Evolutionary conservation across 2,329 filamentous ascomycete genomes (phyloP), one percentile per base, ranked within the genome.

Genomic region (Hymenoscyphus fructigenus): DNA sequence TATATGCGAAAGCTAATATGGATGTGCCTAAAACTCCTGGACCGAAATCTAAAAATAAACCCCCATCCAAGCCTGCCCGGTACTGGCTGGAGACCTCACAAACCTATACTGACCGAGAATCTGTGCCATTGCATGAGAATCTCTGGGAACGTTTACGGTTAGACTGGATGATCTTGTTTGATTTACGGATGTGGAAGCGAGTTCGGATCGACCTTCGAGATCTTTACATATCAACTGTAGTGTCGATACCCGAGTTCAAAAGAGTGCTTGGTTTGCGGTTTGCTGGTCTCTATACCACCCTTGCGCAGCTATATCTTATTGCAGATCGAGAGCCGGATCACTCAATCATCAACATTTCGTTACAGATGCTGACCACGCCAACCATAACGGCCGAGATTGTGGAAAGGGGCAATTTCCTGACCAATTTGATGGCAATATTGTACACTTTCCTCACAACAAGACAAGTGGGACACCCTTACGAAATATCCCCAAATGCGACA

Each of bases 361-460:
- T 98, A 34, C 95, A 99, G 75, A 96, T 99, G 87, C 82, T 99
- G 67, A 99, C 95, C 0, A 97, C 95, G 0, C 93, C 95, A 1
- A 96, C 94, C 0, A 98, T 99, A 70, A 98, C 94, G 0, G 91
- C 93, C 56, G 96, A 99, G 78, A 91, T 98, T 59, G 92, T 99
- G 9, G 91, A 97, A 73, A 87, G 93, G 57, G 94, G 93, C 32
- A 99, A 99, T 76, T 99, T 99, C 75, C 82, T 99, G 69, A 97
- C 93, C 9, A 97, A 92, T 70, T 83, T 99, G 47, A 91, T 98
- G 85, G 93, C 95, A 15, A 99, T 99, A 67, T 82, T 99, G 0
- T 99, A 98, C 77, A 98, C 96, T 0, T 99, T 99, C 79, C 80
- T 99, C 47, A 99, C 95, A 0, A 97, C 93, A 5, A 86, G 96